Evolutionary conservation across 495 filamentous ascomycete genomes (phyloP).

Genomic region (Ramalina intermedia): DNA sequence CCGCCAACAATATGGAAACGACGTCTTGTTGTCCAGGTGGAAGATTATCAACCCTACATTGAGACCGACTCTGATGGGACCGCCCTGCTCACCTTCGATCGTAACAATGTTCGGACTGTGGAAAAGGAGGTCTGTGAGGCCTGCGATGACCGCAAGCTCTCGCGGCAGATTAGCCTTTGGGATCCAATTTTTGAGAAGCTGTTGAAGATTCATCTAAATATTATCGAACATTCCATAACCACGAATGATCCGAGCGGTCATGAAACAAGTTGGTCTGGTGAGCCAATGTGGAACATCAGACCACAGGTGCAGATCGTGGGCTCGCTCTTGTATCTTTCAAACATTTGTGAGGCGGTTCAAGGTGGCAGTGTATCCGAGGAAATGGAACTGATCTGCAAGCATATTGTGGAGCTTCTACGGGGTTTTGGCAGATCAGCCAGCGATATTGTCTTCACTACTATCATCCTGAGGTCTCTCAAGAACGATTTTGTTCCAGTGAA

Average conservation of each 20-base stretch:
- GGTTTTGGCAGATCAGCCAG: constrained; percentile 20
- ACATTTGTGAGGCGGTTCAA: constrained; percentile 30
- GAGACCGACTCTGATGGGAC: constrained; percentile 40
- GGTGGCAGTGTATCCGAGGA: constrained; percentile 26
- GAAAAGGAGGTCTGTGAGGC: constrained; percentile 27
- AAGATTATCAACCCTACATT: constrained; percentile 20
- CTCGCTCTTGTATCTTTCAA: constrained; percentile 18
- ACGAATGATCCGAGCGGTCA: neutral
- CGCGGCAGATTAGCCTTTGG: constrained; percentile 30
- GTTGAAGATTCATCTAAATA: constrained; percentile 5
- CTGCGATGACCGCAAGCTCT: constrained; percentile 24
- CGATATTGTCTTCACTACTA: constrained; percentile 56
- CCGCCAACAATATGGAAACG: constrained; percentile 55
- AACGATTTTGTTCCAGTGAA: constrained; percentile 62
- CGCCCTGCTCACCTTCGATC: constrained; percentile 43
- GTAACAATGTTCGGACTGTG: constrained; percentile 36
- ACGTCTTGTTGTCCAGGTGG: constrained; percentile 47
- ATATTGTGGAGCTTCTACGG: constrained; percentile 16
- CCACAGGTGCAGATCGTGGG: neutral
- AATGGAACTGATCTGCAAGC: constrained; percentile 33
- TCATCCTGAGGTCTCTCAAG: constrained; percentile 63
- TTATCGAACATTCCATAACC: neutral
- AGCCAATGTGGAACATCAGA: neutral
- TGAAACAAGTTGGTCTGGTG: neutral
- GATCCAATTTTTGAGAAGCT: constrained; percentile 27